These are phyloP conservation scores for Blastobotrys mokoenaii DNA, from an alignment of 805 yeast genomes.

Conservation along the genomic window DNA sequence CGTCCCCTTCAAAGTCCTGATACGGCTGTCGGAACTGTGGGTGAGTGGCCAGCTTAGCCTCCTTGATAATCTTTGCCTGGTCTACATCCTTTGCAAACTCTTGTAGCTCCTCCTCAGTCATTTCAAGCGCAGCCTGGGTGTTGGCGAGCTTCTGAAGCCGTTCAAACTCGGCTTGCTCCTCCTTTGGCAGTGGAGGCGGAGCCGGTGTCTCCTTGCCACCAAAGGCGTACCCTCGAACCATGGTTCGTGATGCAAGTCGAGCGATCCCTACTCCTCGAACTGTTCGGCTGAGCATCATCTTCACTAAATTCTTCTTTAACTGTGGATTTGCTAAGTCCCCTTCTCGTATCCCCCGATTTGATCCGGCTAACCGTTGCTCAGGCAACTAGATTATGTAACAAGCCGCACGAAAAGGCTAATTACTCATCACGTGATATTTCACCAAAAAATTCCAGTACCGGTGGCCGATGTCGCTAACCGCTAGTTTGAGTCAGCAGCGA, in stretches of 20 bases:
- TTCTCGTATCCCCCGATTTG: too few species aligned
- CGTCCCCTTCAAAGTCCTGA: conserved; percentile 93
- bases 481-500: too few species aligned
- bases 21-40: conserved; percentile 68
- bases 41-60: conserved; percentile 36
- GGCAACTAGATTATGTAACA: too few species aligned
- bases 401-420: too few species aligned
- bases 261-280: background rate
- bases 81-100: conserved; percentile 36
- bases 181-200: conserved; percentile 71
- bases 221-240: background rate
- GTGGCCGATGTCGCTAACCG: too few species aligned
- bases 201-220: conserved; percentile 26
- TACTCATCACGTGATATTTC: too few species aligned
- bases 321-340: background rate
- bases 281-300: background rate
- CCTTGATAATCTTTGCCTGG: conserved; percentile 31
- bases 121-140: conserved; percentile 49
- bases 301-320: background rate
- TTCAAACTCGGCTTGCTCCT: conserved; percentile 89
- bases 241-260: background rate
- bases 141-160: conserved; percentile 70
- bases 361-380: too few species aligned
- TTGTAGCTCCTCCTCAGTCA: conserved; percentile 9
- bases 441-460: too few species aligned